A percentile compares a stretch with the other conserved stretches of the same genome.
Conservation (phyloP, 164 flowering plant genomes). For the Tetrastigma voinierianum region DNA sequence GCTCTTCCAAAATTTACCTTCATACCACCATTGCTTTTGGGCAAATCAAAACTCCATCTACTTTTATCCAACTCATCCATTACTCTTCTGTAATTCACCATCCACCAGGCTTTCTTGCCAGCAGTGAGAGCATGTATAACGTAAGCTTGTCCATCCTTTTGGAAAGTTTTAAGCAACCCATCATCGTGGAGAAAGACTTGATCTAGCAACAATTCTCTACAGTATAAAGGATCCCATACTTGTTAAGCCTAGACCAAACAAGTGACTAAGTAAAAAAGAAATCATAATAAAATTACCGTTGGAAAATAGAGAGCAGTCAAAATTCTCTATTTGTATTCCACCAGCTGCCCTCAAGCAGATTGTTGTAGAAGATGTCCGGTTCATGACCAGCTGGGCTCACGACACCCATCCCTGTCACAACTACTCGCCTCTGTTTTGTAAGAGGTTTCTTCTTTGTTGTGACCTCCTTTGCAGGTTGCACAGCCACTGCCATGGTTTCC, state of each 20-base stretch:
- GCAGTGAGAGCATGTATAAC: conserved; percentile 96
- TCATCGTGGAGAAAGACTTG: conserved; percentile 88
- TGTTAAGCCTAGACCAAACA: conserved; percentile 1
- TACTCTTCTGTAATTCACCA: conserved; percentile 76
- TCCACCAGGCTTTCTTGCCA: conserved; percentile 95
- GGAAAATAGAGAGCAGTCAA: conserved; percentile 88
- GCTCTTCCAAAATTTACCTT: conserved; percentile 45
- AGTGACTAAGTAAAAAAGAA: not conserved
- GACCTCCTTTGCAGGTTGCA: conserved; percentile 61
- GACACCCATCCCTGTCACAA: conserved; percentile 96
- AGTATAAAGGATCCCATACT: conserved; percentile 1
- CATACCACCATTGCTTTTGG: conserved; percentile 98
- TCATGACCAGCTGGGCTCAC: conserved; percentile 87
- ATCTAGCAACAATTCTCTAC: conserved; percentile 97
- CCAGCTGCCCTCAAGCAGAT: conserved; percentile 94
- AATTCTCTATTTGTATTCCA: conserved; percentile 89
- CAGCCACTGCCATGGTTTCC: conserved; percentile 64
- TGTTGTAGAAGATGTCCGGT: conserved; percentile 78
- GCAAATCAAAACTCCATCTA: conserved; percentile 91
- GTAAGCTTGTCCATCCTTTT: conserved; percentile 92
- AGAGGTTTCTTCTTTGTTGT: conserved; percentile 57
- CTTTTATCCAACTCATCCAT: conserved; percentile 64
- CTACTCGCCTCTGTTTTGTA: conserved; percentile 79
- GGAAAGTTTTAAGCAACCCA: conserved; percentile 93
- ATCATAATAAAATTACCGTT: conserved; percentile 49